Evolutionary conservation across 2,329 filamentous ascomycete species (phyloP), one percentile per base, ranked within the genome.

Genomic region (Colletotrichum destructivum): DNA sequence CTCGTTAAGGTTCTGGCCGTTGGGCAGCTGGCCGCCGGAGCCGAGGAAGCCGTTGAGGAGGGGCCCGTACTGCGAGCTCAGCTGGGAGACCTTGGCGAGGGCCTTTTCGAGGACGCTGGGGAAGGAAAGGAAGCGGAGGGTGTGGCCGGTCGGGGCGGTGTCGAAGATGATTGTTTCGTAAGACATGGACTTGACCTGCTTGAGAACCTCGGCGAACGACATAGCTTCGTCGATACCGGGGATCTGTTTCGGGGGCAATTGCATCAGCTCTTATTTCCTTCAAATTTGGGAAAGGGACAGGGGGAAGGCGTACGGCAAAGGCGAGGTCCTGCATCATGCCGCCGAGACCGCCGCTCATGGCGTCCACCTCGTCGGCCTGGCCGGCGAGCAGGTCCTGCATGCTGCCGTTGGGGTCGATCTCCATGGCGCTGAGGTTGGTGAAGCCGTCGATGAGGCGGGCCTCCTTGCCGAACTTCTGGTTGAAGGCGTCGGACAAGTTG

Each of bases 81-180:
- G 90, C 84, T 98, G 95, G 5, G 94, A 97, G 78, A 99, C 89
- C 84, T 99, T 99, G 78, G 94, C 94, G n/a, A 99, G 91, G 8
- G 96, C 96, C 85, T 99, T 99, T 85, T 99, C 96, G 80, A 99
- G 93, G 70, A 98, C 95, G 12, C 95, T 96, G 18, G 96, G 96
- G 86, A 99, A 99, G 82, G 99, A 96, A 71, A 99, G 90, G 89
- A 99, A 99, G 78, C 96, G 96, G 72, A 99, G 92, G 2, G 96
- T 99, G 88, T 99, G 96, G 76, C 96, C 96, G 18, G 96, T 99
- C 18, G 96, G 96, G 4, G 96, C 96, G 44, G 96, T 99, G 83
- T 99, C 96, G 89, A 99, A 99, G 83, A 99, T 94, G 85, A 99
- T 98, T 79, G 96, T 94, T 83, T 98, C 96, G 89, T 99, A 99